Base-by-base conservation (phyloP, 106 monocot genomes). In the Dendrobium chrysotoxum region DNA sequence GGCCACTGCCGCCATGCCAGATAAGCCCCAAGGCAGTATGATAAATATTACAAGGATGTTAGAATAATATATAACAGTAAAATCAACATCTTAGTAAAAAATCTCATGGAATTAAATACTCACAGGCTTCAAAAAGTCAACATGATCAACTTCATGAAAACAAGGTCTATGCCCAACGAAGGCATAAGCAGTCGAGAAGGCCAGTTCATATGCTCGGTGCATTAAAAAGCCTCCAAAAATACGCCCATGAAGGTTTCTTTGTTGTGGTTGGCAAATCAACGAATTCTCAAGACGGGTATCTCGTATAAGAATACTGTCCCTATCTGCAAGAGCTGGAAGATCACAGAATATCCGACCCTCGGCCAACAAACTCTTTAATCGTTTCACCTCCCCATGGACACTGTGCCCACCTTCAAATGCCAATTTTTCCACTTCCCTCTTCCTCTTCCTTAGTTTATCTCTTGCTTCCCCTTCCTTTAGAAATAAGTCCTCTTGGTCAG, bases 161-260 rank as follows among this genome's bases (percentile, higher is more conserved):
- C 81, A 85, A 66, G 95, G 98, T 86, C 82, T 91, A 53, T 88
- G 94, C 17, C 98, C 98, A 42, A 90, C 84, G 80, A 98, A 98
- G 25, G 95, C 95, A 86, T 98, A 98, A 18, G 98, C 95, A 61
- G 98, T 98, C 26, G 98, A 98, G 84, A 98, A 98, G 39, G 91
- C 94, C 53, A 98, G 83, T 78, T 95, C 98, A 83, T 93, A 98
- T 45, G 98, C 98, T 55, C 84, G 82, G 42, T 98, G 87, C 98
- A 98, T 98, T 81, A 98, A 78, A 80, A 98, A 98, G 6, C 98
- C 98, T 57, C 98, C 98, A 86, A 98, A 98, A 74, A 98, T 98
- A 28, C 98, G 85, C 35, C 95, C 98, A 72, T 98, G 95, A 50
- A 98, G 83, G 72, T 98, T 98, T 75, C 95, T 89, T 83, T 98